These are phyloP conservation scores for Leishmania turanica DNA, from an alignment of 208 protist genomes.

Conservation along the genomic window DNA sequence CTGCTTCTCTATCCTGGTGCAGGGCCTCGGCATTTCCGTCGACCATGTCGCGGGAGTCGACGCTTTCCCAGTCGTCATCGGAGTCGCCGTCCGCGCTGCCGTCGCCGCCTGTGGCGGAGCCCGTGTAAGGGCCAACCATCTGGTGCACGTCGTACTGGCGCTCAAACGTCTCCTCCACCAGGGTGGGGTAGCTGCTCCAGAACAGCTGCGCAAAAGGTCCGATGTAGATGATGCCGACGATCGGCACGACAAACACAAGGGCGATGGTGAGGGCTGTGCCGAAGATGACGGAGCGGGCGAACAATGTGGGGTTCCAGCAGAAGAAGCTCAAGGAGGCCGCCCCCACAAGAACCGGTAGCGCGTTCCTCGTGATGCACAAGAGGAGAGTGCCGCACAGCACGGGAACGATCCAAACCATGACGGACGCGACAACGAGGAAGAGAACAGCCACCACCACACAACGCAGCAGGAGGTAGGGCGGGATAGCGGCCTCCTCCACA, in stretches of 20 bases:
- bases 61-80: slow-evolving; percentile 20
- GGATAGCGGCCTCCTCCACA: slow-evolving; percentile 32
- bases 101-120: not conserved
- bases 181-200: slow-evolving; percentile 9
- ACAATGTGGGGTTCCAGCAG: slow-evolving; percentile 32
- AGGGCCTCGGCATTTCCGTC: not conserved
- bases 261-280: slow-evolving; percentile 7
- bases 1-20: not conserved
- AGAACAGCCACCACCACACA: slow-evolving; percentile 53
- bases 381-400: slow-evolving; percentile 36
- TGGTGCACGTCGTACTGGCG: slow-evolving; percentile 36
- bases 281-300: slow-evolving; percentile 11
- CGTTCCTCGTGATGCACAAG: slow-evolving; percentile 21
- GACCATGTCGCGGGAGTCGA: slow-evolving; percentile 2
- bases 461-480: slow-evolving; percentile 38
- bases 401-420: slow-evolving; percentile 52
- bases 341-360: slow-evolving; percentile 29
- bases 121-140: slow-evolving; percentile 20
- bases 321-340: slow-evolving; percentile 54
- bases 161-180: slow-evolving; percentile 36
- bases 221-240: slow-evolving; percentile 21
- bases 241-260: slow-evolving; percentile 12
- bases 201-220: slow-evolving; percentile 1
- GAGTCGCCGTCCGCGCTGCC: not conserved
- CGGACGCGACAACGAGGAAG: slow-evolving; percentile 39